phyloP scores from a whole-genome alignment of 176 grass and related monocot species.

The Oryza glumipatula region DNA sequence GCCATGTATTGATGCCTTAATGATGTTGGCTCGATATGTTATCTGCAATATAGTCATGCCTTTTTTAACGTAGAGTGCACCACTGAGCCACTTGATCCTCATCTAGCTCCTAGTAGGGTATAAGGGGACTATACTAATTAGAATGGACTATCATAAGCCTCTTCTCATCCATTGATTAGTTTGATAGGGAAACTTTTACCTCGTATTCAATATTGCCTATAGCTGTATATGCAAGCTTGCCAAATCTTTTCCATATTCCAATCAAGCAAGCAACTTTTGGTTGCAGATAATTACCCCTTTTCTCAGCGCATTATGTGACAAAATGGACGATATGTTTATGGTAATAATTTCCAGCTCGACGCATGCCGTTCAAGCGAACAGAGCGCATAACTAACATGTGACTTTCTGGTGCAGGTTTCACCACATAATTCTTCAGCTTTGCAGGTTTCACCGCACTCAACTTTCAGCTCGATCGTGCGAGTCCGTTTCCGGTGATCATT shows the following conservation, averaged over 20 bases:
- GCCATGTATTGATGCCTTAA: neutral
- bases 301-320: neutral
- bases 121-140: neutral
- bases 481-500: neutral
- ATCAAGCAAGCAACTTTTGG: neutral
- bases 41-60: neutral
- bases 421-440: too few species aligned
- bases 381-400: neutral
- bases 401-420: neutral
- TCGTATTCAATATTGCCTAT: neutral
- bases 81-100: neutral
- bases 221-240: neutral
- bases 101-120: neutral
- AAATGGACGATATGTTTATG: neutral
- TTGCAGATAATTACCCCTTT: neutral
- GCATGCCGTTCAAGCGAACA: neutral
- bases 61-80: neutral
- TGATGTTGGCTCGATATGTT: neutral
- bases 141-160: neutral
- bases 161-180: neutral
- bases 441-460: neutral
- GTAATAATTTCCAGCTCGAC: neutral
- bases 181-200: neutral
- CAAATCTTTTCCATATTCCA: neutral
- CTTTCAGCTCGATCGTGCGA: slow-evolving; percentile 2